phyloP scores from a whole-genome alignment of 805 yeast genomes.

The Zygosaccharomyces siamensis region DNA sequence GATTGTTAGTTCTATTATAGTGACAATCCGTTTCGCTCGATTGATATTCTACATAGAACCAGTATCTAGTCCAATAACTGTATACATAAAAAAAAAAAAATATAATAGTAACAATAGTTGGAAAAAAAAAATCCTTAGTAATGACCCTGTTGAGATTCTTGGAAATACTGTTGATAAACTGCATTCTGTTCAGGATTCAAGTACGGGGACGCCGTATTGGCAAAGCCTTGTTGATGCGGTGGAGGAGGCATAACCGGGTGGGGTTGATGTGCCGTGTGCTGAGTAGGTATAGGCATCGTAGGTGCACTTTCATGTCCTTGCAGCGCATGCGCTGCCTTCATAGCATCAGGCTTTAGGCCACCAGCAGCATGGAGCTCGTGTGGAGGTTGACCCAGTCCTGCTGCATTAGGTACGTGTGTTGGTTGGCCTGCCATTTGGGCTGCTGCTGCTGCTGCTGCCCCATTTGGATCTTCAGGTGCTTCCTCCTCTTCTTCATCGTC shows the following conservation, averaged over 20 bases:
- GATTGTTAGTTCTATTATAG: not conserved
- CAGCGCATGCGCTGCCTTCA: conserved; percentile 5
- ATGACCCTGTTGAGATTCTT: conserved; percentile 56
- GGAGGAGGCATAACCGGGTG: conserved; percentile 28
- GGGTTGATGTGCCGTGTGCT: conserved; percentile 11
- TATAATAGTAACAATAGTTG: not conserved
- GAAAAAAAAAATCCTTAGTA: conserved; percentile 24
- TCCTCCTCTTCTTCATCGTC: conserved; percentile 59
- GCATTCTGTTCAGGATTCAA: conserved; percentile 50
- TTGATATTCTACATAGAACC: conserved; percentile 6
- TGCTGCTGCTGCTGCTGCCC: conserved; percentile 17
- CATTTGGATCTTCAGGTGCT: conserved; percentile 14
- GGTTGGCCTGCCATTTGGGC: conserved; percentile 27
- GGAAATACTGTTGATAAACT: conserved; percentile 61
- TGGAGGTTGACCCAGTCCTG: conserved; percentile 9
- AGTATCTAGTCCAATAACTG: conserved; percentile 4
- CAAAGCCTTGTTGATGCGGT: conserved; percentile 37
- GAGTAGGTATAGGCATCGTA: conserved; percentile 12
- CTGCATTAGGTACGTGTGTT: conserved; percentile 41
- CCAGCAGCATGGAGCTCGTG: conserved; percentile 19
- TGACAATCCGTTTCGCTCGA: conserved; percentile 3
- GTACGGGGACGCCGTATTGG: conserved; percentile 30
- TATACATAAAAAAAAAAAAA: conserved; percentile 1
- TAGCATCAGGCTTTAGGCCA: conserved; percentile 12
- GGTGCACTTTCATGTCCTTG: conserved; percentile 9